A percentile compares a stretch with the other conserved stretches of the same genome.
These are phyloP conservation scores for Rhynchospora tenuis DNA, from an alignment of 176 grass and related monocot species.

Conservation along the genomic window DNA sequence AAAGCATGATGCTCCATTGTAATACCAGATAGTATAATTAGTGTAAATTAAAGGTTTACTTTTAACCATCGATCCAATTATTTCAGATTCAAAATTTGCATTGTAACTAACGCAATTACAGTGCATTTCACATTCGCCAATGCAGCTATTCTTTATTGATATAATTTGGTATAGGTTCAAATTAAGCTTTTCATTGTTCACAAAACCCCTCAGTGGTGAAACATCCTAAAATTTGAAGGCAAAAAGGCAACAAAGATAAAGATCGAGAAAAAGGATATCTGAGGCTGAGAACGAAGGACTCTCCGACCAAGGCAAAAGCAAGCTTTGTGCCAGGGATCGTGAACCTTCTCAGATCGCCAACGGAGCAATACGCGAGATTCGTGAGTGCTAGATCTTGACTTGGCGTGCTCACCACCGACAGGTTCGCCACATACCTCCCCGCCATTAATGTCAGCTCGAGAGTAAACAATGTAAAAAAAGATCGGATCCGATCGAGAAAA, in stretches of 20 bases:
- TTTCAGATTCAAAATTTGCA: background rate
- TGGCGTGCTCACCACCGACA: conserved; percentile 64
- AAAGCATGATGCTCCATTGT: background rate
- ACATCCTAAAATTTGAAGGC: background rate
- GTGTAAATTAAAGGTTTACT: background rate
- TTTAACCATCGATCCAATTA: background rate
- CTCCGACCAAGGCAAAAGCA: conserved; percentile 53
- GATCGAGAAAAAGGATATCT: conserved; percentile 81
- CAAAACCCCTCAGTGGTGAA: background rate
- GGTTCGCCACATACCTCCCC: background rate
- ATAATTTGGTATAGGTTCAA: background rate
- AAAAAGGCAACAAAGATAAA: background rate
- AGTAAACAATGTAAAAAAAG: background rate
- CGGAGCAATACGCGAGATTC: conserved; percentile 71
- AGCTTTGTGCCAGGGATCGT: conserved; percentile 30
- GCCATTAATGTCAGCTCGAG: conserved; percentile 1
- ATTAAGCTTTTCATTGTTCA: background rate
- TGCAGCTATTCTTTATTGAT: background rate
- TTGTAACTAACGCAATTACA: background rate
- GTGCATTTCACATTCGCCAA: background rate
- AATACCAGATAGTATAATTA: background rate
- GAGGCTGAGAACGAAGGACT: conserved; percentile 72
- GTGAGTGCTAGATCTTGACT: conserved; percentile 84
- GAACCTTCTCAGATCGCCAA: conserved; percentile 55
- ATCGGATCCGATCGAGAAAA: conserved; percentile 9